phyloP scores from a whole-genome alignment of 768 basidiomycete species.

The Chlorophyllum brunneum region DNA sequence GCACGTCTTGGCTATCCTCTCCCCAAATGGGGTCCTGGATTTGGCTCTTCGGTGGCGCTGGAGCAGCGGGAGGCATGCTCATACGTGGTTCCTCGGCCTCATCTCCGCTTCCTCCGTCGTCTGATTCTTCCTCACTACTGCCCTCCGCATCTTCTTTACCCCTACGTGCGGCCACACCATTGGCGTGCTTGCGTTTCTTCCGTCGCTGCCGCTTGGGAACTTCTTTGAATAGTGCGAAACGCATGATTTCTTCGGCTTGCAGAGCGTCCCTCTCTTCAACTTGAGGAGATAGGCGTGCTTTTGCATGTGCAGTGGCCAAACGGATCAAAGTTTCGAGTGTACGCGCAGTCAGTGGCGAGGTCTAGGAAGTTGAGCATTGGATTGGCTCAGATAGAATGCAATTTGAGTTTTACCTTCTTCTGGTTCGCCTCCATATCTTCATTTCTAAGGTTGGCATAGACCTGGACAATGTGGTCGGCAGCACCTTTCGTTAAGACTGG shows the following conservation, averaged over 20 bases:
- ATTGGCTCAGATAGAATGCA: conserved; percentile 4
- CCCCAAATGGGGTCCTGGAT: conserved; percentile 62
- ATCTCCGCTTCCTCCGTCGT: conserved; percentile 42
- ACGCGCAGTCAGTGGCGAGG: conserved; percentile 95
- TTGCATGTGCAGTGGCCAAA: conserved; percentile 96
- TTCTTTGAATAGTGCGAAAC: conserved; percentile 97
- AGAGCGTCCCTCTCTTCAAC: conserved; percentile 84
- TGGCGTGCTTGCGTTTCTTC: conserved; percentile 87
- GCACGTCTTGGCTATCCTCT: conserved; percentile 61
- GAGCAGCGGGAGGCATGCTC: conserved; percentile 41
- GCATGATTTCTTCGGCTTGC: conserved; percentile 91
- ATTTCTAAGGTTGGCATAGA: conserved; percentile 89
- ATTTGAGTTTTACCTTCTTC: conserved; percentile 60
- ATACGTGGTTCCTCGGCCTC: conserved; percentile 41
- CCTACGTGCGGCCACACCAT: conserved; percentile 50
- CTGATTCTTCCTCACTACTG: conserved; percentile 49
- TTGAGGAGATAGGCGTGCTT: conserved; percentile 82
- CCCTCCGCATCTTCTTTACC: conserved; percentile 38
- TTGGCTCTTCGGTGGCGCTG: conserved; percentile 24
- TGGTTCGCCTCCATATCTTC: conserved; percentile 87
- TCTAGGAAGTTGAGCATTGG: conserved; percentile 46
- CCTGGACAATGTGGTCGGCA: conserved; percentile 89
- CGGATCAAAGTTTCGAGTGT: conserved; percentile 98
- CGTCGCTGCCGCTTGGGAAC: conserved; percentile 78
- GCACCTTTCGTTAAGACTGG: conserved; percentile 91